These are phyloP conservation scores for Globisporangium megalacanthum DNA, from an alignment of 352 stramenopile genomes.

Conservation along the genomic window DNA sequence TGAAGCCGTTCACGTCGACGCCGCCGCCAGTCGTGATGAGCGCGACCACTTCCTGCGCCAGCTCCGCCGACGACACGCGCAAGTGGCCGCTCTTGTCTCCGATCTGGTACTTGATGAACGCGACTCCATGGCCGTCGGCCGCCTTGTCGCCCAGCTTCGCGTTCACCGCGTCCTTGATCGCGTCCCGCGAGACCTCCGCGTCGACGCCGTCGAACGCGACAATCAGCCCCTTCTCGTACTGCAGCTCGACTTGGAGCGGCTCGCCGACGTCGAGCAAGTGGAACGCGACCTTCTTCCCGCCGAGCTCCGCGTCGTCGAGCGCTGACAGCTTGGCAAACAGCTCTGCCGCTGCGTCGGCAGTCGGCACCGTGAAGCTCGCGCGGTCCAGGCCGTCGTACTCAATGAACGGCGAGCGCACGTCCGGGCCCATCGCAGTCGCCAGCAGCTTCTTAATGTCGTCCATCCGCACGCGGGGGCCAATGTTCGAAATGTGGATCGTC, in stretches of 20 bases:
- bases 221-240: constrained; percentile 84
- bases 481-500: constrained; percentile 78
- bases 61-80: constrained; percentile 50
- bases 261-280: constrained; percentile 66
- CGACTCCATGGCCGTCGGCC: constrained; percentile 50
- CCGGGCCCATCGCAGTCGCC: constrained; percentile 38
- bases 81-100: constrained; percentile 62
- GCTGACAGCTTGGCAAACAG: constrained; percentile 75
- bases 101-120: constrained; percentile 86
- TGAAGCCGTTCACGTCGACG: constrained; percentile 65
- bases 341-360: constrained; percentile 30
- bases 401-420: constrained; percentile 59
- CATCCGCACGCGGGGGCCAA: constrained; percentile 59
- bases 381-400: constrained; percentile 76
- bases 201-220: constrained; percentile 78
- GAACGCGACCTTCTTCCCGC: constrained; percentile 74
- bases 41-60: constrained; percentile 57
- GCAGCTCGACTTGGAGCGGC: constrained; percentile 68
- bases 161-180: constrained; percentile 86
- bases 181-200: constrained; percentile 72
- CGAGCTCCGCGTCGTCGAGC: constrained; percentile 48
- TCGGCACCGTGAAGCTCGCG: constrained; percentile 63
- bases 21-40: constrained; percentile 50
- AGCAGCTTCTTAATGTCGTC: constrained; percentile 85
- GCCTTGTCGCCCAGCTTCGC: constrained; percentile 74